These are phyloP conservation scores for Aspergillus fumigatus DNA, from an alignment of 2,329 filamentous ascomycete species.

Conservation along the genomic window DNA sequence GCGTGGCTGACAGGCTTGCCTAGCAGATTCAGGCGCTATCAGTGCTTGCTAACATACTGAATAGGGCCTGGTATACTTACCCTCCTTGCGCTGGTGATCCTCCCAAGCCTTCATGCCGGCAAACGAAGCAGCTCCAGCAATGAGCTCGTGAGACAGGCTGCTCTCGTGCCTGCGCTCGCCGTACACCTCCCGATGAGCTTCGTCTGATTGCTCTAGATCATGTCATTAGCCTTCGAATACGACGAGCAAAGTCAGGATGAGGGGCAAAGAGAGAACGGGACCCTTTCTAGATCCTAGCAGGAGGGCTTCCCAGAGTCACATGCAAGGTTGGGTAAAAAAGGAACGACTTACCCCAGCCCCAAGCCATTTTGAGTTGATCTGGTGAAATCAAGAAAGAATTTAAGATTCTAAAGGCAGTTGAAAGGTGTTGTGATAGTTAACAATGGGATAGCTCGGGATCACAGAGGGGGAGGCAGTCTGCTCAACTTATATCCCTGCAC, in stretches of 20 bases:
- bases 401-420: not conserved
- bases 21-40: constrained; percentile 24
- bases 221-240: not conserved
- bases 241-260: not conserved
- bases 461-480: not conserved
- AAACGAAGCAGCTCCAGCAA: constrained; percentile 73
- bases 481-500: not conserved
- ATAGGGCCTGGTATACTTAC: constrained; percentile 37
- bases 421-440: not conserved
- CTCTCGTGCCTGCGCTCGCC: constrained; percentile 52
- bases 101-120: constrained; percentile 77
- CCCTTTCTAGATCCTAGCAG: not conserved
- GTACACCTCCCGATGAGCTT: constrained; percentile 54
- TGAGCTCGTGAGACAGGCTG: constrained; percentile 65
- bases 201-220: constrained; percentile 46
- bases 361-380: constrained; percentile 28
- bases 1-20: constrained; percentile 67
- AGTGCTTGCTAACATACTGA: not conserved
- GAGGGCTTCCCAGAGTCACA: not conserved
- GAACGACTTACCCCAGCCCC: constrained; percentile 29
- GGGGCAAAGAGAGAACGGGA: not conserved
- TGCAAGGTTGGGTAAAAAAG: not conserved
- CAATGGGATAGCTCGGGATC: not conserved
- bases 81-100: constrained; percentile 66
- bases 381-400: constrained; percentile 1